Conservation (phyloP, 768 basidiomycete species). For the Boletales sp. region DNA sequence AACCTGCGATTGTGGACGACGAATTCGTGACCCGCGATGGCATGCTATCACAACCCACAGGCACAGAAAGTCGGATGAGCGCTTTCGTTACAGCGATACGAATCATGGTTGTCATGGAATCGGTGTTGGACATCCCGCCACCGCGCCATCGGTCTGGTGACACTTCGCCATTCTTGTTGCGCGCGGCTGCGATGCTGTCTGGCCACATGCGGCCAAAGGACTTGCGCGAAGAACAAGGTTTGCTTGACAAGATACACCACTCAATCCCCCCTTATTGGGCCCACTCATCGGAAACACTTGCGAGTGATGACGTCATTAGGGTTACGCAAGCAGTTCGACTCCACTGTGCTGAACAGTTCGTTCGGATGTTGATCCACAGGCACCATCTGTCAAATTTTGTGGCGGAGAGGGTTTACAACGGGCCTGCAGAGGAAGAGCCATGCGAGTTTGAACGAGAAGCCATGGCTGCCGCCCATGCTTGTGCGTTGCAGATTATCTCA, state of each 20-base stretch:
- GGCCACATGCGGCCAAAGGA: constrained; percentile 60
- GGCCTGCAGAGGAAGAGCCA: constrained; percentile 48
- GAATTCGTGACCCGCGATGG: constrained; percentile 81
- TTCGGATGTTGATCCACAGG: constrained; percentile 83
- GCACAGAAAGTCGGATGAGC: constrained; percentile 70
- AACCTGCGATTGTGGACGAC: constrained; percentile 83
- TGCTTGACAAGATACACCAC: constrained; percentile 76
- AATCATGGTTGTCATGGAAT: constrained; percentile 85
- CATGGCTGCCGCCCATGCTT: constrained; percentile 69
- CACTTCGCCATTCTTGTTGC: constrained; percentile 71
- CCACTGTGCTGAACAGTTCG: constrained; percentile 84
- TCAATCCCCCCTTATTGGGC: constrained; percentile 76
- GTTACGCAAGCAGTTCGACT: constrained; percentile 86
- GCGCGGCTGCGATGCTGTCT: constrained; percentile 66
- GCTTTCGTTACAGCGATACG: constrained; percentile 78
- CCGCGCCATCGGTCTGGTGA: constrained; percentile 53
- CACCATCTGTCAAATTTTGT: constrained; percentile 80
- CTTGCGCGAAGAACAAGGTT: constrained; percentile 72
- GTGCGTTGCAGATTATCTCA: constrained; percentile 78
- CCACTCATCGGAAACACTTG: constrained; percentile 76
- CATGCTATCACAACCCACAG: constrained; percentile 60
- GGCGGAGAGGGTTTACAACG: constrained; percentile 57
- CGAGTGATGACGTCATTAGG: constrained; percentile 82
- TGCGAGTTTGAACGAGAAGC: constrained; percentile 73
- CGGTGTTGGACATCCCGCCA: constrained; percentile 80